These are phyloP conservation scores for Achaetomiella virescens DNA, from an alignment of 495 filamentous ascomycete species.

Conservation along the genomic window DNA sequence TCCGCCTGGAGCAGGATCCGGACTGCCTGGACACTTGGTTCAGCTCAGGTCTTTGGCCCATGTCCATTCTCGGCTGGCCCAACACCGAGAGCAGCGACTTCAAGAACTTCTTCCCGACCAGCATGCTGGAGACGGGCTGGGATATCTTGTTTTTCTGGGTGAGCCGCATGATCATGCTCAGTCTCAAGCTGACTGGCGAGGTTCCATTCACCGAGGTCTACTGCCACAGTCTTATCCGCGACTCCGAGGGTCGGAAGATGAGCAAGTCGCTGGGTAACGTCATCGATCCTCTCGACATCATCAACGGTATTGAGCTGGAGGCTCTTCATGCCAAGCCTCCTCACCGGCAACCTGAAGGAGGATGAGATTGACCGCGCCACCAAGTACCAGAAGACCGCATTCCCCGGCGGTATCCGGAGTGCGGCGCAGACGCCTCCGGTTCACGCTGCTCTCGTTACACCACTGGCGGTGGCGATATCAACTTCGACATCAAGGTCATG, in stretches of 20 bases:
- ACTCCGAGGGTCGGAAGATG: slow-evolving; percentile 78
- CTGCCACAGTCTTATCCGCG: slow-evolving; percentile 68
- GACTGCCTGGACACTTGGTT: slow-evolving; percentile 86
- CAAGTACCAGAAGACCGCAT: slow-evolving; percentile 73
- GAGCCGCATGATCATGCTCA: slow-evolving; percentile 75
- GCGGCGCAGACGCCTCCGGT: slow-evolving; percentile 80
- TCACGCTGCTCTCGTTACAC: slow-evolving; percentile 78
- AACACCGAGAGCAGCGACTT: slow-evolving; percentile 55
- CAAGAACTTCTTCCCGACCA: slow-evolving; percentile 66
- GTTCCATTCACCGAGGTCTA: slow-evolving; percentile 68
- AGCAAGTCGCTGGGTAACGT: slow-evolving; percentile 80
- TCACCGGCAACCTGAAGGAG: slow-evolving; percentile 63
- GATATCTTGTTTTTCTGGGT: slow-evolving; percentile 87
- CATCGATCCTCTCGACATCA: slow-evolving; percentile 75
- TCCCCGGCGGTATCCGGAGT: slow-evolving; percentile 84
- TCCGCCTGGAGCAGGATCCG: slow-evolving; percentile 57
- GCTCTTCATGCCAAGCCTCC: slow-evolving; percentile 63
- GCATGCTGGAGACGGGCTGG: slow-evolving; percentile 74
- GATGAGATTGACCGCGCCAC: slow-evolving; percentile 67
- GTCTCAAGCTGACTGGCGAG: slow-evolving; percentile 68
- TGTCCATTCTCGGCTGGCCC: slow-evolving; percentile 78
- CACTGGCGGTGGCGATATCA: slow-evolving; percentile 82
- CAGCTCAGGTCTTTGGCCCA: slow-evolving; percentile 74
- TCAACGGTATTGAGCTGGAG: slow-evolving; percentile 63
- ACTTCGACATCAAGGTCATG: slow-evolving; percentile 79